Conservation (phyloP, 1,284 basidiomycete genomes). For the Papiliotrema terrestris region DNA sequence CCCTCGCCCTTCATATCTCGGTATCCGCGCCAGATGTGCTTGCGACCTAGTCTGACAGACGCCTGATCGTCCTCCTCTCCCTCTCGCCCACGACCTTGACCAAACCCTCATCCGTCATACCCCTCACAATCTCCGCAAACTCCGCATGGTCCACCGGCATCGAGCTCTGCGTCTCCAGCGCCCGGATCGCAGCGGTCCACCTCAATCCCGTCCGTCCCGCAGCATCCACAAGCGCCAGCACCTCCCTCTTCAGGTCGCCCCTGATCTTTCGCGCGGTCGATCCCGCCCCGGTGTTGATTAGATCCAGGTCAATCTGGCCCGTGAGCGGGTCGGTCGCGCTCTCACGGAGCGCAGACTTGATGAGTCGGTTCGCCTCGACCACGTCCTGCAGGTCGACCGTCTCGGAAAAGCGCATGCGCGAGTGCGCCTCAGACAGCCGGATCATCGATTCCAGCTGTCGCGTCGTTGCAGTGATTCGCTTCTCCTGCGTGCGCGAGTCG, state of each 20-base stretch:
- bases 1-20: neutral
- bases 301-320: constrained; percentile 85
- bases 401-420: constrained; percentile 86
- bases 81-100: constrained; percentile 81
- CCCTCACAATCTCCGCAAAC: constrained; percentile 75
- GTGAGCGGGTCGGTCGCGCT: constrained; percentile 92
- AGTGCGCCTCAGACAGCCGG: constrained; percentile 93
- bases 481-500: constrained; percentile 80
- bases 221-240: constrained; percentile 62
- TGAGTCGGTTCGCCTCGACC: constrained; percentile 82
- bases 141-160: constrained; percentile 71
- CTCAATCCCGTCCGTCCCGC: constrained; percentile 63
- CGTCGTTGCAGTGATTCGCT: constrained; percentile 96
- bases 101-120: constrained; percentile 72
- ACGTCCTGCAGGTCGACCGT: constrained; percentile 85
- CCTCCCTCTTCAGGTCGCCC: constrained; percentile 77
- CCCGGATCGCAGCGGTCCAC: constrained; percentile 73
- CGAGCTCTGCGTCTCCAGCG: constrained; percentile 72
- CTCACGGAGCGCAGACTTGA: constrained; percentile 92
- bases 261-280: constrained; percentile 74
- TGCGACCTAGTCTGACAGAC: constrained; percentile 46
- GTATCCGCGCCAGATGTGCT: neutral
- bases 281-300: constrained; percentile 91
- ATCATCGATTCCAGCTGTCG: constrained; percentile 97
- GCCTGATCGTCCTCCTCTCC: constrained; percentile 73